These are phyloP conservation scores for Asterochloris erici DNA, from an alignment of 139 green algal genomes.

Conservation along the genomic window DNA sequence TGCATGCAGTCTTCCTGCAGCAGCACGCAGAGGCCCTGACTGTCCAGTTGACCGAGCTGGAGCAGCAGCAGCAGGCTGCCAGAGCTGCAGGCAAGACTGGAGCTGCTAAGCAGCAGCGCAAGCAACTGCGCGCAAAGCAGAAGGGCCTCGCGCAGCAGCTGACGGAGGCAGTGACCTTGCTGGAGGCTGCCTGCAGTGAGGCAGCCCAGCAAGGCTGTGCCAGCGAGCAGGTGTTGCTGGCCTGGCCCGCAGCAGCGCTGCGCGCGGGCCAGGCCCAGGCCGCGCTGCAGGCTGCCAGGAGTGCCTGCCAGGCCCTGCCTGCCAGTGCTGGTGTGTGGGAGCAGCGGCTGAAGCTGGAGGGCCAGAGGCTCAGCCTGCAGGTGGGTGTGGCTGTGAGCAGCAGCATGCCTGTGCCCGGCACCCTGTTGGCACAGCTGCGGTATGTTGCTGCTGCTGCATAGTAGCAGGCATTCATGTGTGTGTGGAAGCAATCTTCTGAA, in stretches of 20 bases:
- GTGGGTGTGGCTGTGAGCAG: neutral
- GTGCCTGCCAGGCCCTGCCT: conserved; percentile 28
- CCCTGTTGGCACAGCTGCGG: neutral
- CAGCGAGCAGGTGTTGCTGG: conserved; percentile 30
- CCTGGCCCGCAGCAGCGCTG: conserved; percentile 33
- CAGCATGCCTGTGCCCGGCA: neutral
- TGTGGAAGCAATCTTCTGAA: neutral
- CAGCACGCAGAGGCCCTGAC: neutral
- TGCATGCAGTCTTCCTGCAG: conserved; percentile 39
- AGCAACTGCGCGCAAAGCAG: neutral
- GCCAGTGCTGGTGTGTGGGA: conserved; percentile 32
- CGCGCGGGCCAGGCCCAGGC: conserved; percentile 22
- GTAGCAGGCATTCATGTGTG: neutral
- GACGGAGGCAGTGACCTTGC: conserved; percentile 10
- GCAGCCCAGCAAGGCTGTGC: neutral
- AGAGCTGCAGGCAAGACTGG: neutral
- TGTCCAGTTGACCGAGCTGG: neutral
- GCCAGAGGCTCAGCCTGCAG: conserved; percentile 15
- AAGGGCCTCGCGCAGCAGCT: neutral
- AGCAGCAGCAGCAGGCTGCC: neutral
- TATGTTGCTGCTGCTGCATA: neutral
- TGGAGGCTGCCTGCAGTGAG: neutral
- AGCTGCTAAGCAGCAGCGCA: neutral
- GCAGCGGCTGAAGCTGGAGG: conserved; percentile 36
- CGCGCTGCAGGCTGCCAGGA: conserved; percentile 31